Conservation (phyloP, 2,329 filamentous ascomycete genomes). For the Colletotrichum sublineola region DNA sequence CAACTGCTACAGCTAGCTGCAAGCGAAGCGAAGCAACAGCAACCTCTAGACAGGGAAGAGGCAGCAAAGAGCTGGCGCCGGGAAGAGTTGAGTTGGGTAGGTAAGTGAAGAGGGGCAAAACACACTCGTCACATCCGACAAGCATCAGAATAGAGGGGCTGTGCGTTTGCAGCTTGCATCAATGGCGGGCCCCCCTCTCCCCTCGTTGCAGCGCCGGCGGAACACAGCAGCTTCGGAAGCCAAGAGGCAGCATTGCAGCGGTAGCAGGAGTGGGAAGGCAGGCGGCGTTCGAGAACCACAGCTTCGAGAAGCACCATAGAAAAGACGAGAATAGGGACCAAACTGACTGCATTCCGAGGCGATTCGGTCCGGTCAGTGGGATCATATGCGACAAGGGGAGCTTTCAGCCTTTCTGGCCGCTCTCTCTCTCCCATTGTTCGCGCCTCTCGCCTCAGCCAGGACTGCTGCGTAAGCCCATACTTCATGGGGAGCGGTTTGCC, state of each 20-base stretch:
- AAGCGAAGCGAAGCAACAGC: slow-evolving; percentile 13
- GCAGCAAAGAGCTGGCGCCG: neutral
- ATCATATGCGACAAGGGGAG: neutral
- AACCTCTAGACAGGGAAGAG: neutral
- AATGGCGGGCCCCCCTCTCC: neutral
- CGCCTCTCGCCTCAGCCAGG: neutral
- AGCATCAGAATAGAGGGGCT: slow-evolving; percentile 34
- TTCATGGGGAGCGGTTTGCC: neutral
- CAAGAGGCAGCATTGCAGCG: slow-evolving; percentile 25
- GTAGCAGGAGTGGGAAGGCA: neutral
- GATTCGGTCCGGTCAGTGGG: neutral
- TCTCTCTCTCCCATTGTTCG: neutral
- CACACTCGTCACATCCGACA: neutral
- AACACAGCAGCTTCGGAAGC: slow-evolving; percentile 11
- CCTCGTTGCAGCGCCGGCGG: slow-evolving; percentile 8
- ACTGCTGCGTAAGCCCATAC: neutral
- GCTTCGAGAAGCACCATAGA: slow-evolving; percentile 22
- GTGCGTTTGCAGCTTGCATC: slow-evolving; percentile 31
- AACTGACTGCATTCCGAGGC: neutral
- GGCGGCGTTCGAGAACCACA: neutral
- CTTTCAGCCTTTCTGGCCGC: neutral
- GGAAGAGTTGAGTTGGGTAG: neutral
- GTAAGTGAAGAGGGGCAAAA: slow-evolving; percentile 21
- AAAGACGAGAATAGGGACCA: neutral
- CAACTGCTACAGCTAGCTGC: slow-evolving; percentile 5